phyloP scores from a whole-genome alignment of 805 yeast species.

The Wickerhamomyces ciferrii region DNA sequence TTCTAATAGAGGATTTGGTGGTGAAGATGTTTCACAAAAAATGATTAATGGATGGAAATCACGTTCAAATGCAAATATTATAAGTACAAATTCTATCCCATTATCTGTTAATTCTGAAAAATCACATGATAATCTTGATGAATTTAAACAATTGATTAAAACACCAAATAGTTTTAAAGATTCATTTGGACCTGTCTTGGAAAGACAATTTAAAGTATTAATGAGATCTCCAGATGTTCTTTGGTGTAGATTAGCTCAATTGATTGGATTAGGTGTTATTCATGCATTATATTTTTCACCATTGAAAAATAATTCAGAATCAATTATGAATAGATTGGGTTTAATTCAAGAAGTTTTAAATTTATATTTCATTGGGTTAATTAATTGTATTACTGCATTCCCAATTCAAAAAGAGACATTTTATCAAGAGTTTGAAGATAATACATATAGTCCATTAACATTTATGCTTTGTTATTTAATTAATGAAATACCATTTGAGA shows the following conservation, averaged over 20 bases:
- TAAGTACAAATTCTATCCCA: not conserved
- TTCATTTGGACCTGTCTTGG: not conserved
- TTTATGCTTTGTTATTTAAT: conserved; percentile 58
- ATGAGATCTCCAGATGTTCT: conserved; percentile 58
- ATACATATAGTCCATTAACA: conserved; percentile 61
- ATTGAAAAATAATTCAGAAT: conserved; percentile 35
- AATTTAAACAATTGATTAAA: not conserved
- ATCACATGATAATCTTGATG: not conserved
- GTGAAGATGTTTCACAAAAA: conserved; percentile 10
- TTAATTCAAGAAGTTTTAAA: conserved; percentile 69
- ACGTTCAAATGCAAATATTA: no score
- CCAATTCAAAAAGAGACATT: conserved; percentile 73
- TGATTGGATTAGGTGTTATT: conserved; percentile 55
- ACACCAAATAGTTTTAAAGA: not conserved
- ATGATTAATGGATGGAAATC: conserved; percentile 15
- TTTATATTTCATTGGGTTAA: conserved; percentile 75
- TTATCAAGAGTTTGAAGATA: conserved; percentile 75
- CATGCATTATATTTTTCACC: conserved; percentile 67
- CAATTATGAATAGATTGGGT: conserved; percentile 69
- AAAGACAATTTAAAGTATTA: conserved; percentile 27
- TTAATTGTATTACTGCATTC: conserved; percentile 70
- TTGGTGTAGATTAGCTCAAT: not conserved
- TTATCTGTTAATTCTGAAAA: not conserved
- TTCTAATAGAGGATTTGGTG: conserved; percentile 28
- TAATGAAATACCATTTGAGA: conserved; percentile 64